Base-by-base conservation (phyloP, 305 asterid genomes). In the Fraxinus nigra region DNA sequence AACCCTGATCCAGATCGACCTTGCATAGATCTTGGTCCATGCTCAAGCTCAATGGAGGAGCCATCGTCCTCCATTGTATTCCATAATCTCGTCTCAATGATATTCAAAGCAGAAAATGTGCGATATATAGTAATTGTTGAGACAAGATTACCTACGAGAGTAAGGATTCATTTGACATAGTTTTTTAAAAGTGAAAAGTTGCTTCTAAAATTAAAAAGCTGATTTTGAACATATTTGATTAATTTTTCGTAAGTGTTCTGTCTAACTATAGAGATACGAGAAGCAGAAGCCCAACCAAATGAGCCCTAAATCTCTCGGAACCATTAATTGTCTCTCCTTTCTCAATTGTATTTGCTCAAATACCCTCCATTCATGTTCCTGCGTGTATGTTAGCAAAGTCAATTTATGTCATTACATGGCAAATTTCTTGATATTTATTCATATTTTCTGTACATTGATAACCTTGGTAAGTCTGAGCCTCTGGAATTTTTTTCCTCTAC, bases 341-440 rank as follows among this genome's bases (percentile, higher is more conserved):
- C 82, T 95, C 98, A 79, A 87, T 93, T 82, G 90, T 92, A 84
- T 95, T 95, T 85, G 86, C 85, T 76, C 91, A 81, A 72, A 87
- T 93, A 82, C 94, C 97, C 74, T 72, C 86, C 79, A 79, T 90
- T 46, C 85, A 69, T 40, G 85, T 88, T 48, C 92, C 92, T 26
- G 98, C 95, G 76, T 92, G 98, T 84, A 77, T 46, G 61, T 90
- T 56, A 73, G 11, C 46, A 24, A 10, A 79, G 79, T n/a, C n/a
- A 26, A 69, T 37, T 51, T 37, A 35, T 37, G 76, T 78, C 13
- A 1, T 46, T 46, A 46, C 18, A 46, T 14, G 56, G 18, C 56
- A 46, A 14, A 46, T 0, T 3, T 22, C 3, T 24, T 63, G 7
- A 9, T 9, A 61, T 63, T 3, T 63, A 22, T 63, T 63, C 33